Conservation (phyloP, 306 rosid species). For the Medicago ruthenica region DNA sequence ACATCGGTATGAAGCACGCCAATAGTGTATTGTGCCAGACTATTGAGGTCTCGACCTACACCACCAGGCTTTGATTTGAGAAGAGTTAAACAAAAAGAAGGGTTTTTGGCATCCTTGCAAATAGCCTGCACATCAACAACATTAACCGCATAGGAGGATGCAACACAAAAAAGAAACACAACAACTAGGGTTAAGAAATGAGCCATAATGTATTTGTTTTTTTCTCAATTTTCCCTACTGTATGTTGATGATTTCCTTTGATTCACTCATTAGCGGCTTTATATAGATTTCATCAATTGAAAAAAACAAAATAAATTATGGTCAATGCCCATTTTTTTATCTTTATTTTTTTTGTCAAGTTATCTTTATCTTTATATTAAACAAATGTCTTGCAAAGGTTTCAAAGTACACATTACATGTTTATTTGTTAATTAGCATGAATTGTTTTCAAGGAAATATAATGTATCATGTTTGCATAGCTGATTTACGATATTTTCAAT, state of each 20-base stretch:
- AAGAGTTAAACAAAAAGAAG: not conserved
- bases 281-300: not conserved
- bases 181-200: not conserved
- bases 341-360: no score
- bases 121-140: not conserved
- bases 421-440: no score
- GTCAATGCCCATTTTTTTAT: no score
- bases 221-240: not conserved
- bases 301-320: not conserved
- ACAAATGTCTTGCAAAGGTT: no score
- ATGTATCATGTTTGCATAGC: no score
- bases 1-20: not conserved
- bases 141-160: not conserved
- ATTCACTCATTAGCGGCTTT: not conserved
- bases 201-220: not conserved
- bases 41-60: not conserved
- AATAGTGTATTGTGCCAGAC: not conserved
- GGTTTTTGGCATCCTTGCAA: not conserved
- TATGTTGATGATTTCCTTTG: not conserved
- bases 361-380: no score
- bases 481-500: no score
- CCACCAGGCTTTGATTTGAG: not conserved
- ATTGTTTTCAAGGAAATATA: no score
- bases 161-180: not conserved
- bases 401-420: no score